Percentiles rank a stretch among this genome's conserved stretches.
These are phyloP conservation scores for Ogataea degrootiae DNA, from an alignment of 805 yeast species.

Conservation along the genomic window DNA sequence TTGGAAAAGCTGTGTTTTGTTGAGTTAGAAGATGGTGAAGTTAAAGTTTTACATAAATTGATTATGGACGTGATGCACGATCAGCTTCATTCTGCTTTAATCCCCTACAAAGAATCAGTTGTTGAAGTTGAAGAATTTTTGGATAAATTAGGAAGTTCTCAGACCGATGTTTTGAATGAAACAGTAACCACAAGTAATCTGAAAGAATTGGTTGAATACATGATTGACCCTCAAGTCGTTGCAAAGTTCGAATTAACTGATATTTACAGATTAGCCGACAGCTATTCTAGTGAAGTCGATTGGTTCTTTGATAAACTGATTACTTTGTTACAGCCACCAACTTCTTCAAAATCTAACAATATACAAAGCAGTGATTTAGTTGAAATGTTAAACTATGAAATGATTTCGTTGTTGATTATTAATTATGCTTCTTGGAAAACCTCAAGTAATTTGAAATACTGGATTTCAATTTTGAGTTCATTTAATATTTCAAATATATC, in stretches of 20 bases:
- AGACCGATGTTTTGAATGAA: slow-evolving; percentile 1
- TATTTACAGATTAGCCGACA: slow-evolving; percentile 13
- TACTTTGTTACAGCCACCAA: slow-evolving; percentile 4
- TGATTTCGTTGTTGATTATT: slow-evolving; percentile 20
- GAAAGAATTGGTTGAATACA: slow-evolving; percentile 6
- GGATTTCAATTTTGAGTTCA: slow-evolving; percentile 20
- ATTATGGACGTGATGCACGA: slow-evolving; percentile 14
- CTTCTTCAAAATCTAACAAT: neutral
- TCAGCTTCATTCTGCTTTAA: slow-evolving; percentile 7
- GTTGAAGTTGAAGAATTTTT: slow-evolving; percentile 7
- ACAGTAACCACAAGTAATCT: slow-evolving; percentile 2
- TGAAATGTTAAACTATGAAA: slow-evolving; percentile 19
- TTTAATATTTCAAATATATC: no score
- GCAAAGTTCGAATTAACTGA: slow-evolving; percentile 19
- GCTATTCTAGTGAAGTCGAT: slow-evolving; percentile 14
- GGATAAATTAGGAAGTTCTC: slow-evolving; percentile 6
- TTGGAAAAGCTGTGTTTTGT: slow-evolving; percentile 18
- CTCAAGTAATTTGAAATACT: slow-evolving; percentile 12
- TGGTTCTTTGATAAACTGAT: slow-evolving; percentile 20
- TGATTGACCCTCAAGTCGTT: slow-evolving; percentile 6
- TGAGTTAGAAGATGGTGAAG: slow-evolving; percentile 17
- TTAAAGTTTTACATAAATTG: slow-evolving; percentile 13
- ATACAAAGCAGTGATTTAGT: slow-evolving; percentile 10
- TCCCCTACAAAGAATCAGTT: slow-evolving; percentile 1
- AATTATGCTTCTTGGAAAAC: slow-evolving; percentile 20